Evolutionary conservation across 306 rosid species (phyloP).

Genomic region (Rubus idaeus): DNA sequence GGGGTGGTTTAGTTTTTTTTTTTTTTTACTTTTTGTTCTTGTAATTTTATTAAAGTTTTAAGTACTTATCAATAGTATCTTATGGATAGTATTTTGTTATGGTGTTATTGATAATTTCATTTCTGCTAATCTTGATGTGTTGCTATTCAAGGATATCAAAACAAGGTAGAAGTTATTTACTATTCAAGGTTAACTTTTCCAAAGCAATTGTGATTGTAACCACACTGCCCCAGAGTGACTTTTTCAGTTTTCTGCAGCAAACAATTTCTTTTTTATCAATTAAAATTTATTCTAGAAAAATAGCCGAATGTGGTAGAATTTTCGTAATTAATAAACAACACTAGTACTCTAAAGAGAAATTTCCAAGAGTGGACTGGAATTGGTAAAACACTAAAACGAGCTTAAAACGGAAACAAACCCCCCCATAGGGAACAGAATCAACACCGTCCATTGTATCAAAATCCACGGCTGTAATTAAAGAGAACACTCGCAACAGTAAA

Average conservation of each 20-base stretch:
- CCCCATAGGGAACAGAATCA: background rate
- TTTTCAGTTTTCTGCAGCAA: too few relatives aligned
- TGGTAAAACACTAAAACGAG: background rate
- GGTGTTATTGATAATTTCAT: too few relatives aligned
- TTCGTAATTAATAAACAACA: background rate
- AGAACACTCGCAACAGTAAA: background rate
- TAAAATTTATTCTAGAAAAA: too few relatives aligned
- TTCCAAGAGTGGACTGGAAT: background rate
- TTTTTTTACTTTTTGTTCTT: background rate
- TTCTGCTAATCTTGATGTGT: too few relatives aligned
- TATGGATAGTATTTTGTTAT: too few relatives aligned
- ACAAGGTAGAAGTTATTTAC: too few relatives aligned
- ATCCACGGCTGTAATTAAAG: background rate
- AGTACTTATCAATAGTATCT: background rate
- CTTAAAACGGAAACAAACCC: background rate
- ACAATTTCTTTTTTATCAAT: too few relatives aligned
- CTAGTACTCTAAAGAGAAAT: background rate
- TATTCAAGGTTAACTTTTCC: too few relatives aligned
- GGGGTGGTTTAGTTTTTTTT: background rate
- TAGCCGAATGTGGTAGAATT: too few relatives aligned
- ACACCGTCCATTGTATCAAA: background rate
- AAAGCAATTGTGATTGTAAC: too few relatives aligned
- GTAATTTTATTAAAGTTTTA: background rate
- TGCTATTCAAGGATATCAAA: too few relatives aligned
- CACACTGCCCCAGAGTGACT: too few relatives aligned